Base-by-base conservation (phyloP, 2,329 filamentous ascomycete species). In the Paraphoma sp. region DNA sequence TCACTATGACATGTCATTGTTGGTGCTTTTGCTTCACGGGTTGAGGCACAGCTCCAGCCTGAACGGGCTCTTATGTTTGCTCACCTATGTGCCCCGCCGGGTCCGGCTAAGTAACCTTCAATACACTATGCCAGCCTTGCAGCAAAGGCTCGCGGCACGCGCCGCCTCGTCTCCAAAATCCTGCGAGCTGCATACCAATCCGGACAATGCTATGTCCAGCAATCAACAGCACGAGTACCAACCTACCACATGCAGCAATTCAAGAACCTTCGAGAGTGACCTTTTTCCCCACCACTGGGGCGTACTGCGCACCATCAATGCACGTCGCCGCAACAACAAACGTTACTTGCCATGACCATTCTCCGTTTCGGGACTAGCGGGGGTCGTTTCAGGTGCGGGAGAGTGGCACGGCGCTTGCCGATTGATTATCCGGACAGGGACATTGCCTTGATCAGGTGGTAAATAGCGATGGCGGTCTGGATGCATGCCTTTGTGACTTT, bases 151-250 rank as follows among this genome's bases (percentile, higher is more conserved):
- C 47, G 17, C 16, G 36, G 28, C 23, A 36, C 38, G 12, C 47
- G n/a, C 31, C 5, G 42, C 33, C 45, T 11, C 14, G 18, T 36
- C 44, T 41, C 29, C 38, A 23, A 40, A 58, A 53, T 60, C 42
- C 51, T 53, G 8, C 28, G 16, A 54, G 11, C 40, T 14, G 12
- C 30, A 41, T 46, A 59, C 60, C 29, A 61, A 67, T 58, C 48
- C 31, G 57, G 64, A 59, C 42, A 65, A 68, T 65, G 65, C 60
- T 62, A 52, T 17, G n/a, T 33, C 16, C 65, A 67, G 65, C 52
- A 57, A 60, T 67, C 65, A 16, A 68, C 63, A 60, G 46, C n/a
- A 41, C 4, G 4, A 16, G 18, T 6, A 7, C 17, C 23, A 55
- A 63, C 45, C 52, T 66, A 45, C 63, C 53, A 11, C 36, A 57